These are phyloP conservation scores for Mycena citricolor DNA, from an alignment of 1,284 basidiomycete species.

Conservation along the genomic window DNA sequence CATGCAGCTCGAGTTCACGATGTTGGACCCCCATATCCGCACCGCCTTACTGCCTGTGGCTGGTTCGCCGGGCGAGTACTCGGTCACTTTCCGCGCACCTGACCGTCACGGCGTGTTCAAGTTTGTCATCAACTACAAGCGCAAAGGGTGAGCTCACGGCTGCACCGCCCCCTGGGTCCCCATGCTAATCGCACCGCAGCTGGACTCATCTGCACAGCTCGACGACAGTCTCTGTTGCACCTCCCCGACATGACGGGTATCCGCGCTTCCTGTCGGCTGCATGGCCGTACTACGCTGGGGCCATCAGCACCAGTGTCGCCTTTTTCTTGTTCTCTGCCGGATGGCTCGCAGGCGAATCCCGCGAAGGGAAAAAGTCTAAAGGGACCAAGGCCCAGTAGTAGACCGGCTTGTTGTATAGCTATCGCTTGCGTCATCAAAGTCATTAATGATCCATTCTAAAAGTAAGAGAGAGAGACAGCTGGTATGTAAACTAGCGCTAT, in stretches of 20 bases:
- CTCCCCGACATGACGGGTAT: constrained; percentile 92
- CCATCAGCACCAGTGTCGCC: constrained; percentile 80
- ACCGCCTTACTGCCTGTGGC: constrained; percentile 62
- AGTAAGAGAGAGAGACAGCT: constrained; percentile 5
- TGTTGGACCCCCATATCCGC: constrained; percentile 95
- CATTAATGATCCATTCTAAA: constrained; percentile 22
- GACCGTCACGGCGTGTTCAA: constrained; percentile 99
- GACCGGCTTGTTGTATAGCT: constrained; percentile 18
- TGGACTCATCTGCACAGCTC: constrained; percentile 72
- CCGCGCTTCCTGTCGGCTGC: constrained; percentile 92
- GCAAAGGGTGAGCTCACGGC: constrained; percentile 70
- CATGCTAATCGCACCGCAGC: constrained; percentile 37
- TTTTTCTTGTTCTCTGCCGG: constrained; percentile 83
- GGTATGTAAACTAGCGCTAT: constrained; percentile 13
- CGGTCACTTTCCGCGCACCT: constrained; percentile 80
- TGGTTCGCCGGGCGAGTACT: constrained; percentile 66
- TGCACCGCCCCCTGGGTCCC: not conserved
- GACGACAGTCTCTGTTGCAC: constrained; percentile 85
- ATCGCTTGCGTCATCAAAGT: constrained; percentile 20
- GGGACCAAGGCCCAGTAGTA: constrained; percentile 49
- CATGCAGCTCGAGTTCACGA: constrained; percentile 93
- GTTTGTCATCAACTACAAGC: constrained; percentile 86
- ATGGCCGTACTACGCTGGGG: constrained; percentile 92
- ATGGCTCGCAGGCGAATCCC: constrained; percentile 81
- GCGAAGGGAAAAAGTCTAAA: constrained; percentile 49